A percentile compares a stretch with the other conserved stretches of the same genome.
Evolutionary conservation across 2,329 filamentous ascomycete genomes (phyloP).

Genomic region (Decorospora gaudefroyi): DNA sequence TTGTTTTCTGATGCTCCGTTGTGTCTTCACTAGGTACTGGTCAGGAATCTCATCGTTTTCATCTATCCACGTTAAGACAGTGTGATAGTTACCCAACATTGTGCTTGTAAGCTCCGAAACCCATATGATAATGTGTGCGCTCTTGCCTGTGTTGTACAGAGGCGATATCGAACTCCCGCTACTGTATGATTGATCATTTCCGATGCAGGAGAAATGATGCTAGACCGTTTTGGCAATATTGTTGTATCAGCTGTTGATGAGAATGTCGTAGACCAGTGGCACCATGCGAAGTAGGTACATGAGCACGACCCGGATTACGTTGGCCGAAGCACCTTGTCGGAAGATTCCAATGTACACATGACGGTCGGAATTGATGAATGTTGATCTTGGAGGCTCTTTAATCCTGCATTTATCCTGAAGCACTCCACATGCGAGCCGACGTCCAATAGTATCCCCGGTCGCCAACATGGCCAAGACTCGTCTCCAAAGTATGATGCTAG

Average conservation of each 20-base stretch:
- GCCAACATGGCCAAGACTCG: constrained; percentile 12
- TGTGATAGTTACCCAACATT: too few species aligned
- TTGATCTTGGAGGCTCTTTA: constrained; percentile 30
- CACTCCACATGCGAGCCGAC: constrained; percentile 17
- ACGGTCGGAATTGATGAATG: constrained; percentile 28
- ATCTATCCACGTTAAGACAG: too few species aligned
- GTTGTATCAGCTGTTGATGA: constrained; percentile 9
- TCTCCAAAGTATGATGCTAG: constrained; percentile 10
- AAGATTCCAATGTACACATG: constrained; percentile 26
- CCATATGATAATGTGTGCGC: not conserved
- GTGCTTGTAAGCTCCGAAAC: not conserved
- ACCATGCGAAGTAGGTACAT: constrained; percentile 19
- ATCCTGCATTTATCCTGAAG: constrained; percentile 30
- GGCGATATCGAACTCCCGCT: not conserved
- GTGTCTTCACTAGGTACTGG: too few species aligned
- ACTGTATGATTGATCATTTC: constrained; percentile 7
- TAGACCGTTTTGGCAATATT: constrained; percentile 8
- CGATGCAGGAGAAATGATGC: constrained; percentile 4
- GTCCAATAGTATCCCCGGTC: constrained; percentile 14
- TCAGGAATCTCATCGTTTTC: not conserved
- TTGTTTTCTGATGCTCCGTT: too few species aligned
- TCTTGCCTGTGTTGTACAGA: not conserved
- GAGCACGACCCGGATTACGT: constrained; percentile 18
- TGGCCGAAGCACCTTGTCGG: constrained; percentile 28
- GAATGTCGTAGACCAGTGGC: constrained; percentile 4